A percentile compares a stretch with the other conserved stretches of the same genome.
phyloP scores from a whole-genome alignment of 768 basidiomycete species.

The Mycena belliarum region DNA sequence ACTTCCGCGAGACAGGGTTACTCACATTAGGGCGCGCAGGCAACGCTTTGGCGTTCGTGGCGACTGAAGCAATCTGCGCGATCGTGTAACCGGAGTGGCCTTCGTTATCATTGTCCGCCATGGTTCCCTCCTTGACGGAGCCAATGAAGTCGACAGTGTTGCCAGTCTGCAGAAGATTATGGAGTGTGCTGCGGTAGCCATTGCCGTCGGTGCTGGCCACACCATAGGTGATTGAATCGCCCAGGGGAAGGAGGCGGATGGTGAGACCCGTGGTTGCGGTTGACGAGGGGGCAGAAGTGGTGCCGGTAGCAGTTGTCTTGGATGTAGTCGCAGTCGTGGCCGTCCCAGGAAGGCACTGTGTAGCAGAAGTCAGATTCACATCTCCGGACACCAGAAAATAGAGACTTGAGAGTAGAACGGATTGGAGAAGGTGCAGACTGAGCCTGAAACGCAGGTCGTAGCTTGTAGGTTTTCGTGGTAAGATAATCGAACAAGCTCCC shows the following conservation, averaged over 20 bases:
- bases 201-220: constrained; percentile 19
- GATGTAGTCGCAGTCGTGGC: neutral
- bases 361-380: no score
- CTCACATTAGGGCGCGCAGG: constrained; percentile 6
- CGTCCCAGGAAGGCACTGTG: neutral
- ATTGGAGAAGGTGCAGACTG: no score
- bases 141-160: constrained; percentile 22
- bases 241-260: constrained; percentile 16
- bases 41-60: constrained; percentile 3
- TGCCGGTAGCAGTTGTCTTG: neutral
- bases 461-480: no score
- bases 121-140: constrained; percentile 16
- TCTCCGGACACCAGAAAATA: no score
- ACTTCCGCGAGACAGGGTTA: no score
- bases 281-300: neutral
- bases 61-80: constrained; percentile 8
- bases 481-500: no score
- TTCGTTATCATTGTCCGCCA: constrained; percentile 22
- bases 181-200: constrained; percentile 14
- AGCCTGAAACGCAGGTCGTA: no score
- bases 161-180: constrained; percentile 11
- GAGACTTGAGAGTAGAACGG: no score
- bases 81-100: constrained; percentile 16
- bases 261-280: constrained; percentile 2
- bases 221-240: constrained; percentile 15